Base-by-base conservation (phyloP, 176 grass and related monocot genomes). In the Cocos nucifera region DNA sequence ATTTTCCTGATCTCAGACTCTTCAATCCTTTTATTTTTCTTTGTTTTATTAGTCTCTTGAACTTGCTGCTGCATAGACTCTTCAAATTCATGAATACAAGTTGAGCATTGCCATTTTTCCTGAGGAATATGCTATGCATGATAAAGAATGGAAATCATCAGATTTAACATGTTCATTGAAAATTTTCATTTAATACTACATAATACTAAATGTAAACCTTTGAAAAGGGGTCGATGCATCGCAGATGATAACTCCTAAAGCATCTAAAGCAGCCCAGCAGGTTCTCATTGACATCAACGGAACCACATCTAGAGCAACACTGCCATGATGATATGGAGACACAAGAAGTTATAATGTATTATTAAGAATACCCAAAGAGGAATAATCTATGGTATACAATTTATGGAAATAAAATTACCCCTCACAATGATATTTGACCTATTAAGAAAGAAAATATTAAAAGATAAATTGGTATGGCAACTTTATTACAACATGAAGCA, bases 261-360 rank as follows among this genome's bases (percentile, higher is more conserved):
- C 65, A 68, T 5, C 27, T 68, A 68, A 21, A 14, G 9, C 65
- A 68, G 27, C 21, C 28, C 25, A 68, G 51, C 8, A 68, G 65
- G n/a, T 68, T 68, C 27, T 68, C 65, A 56, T 68, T 56, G 17
- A 56, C 53, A 44, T 68, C 65, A 56, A 68, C 52, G 23, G 27
- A 56, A 68, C 19, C 53, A 68, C 65, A 68, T 18, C 26, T 21
- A 56, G 28, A 68, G 53, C 65, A 56, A 44, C 54, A 22, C 65
- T 68, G 65, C 28, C 29, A 35, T 17, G 55, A 16, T 30, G 10
- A 22, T 14, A 56, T 32, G 26, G 32, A 54, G 21, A 21, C 5
- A 56, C 35, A 56, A 68, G 35, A 39, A 39, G 35, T 39, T 39
- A 39, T 39, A 39, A 39, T 39, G 35, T 39, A 12, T 39, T 39